A percentile compares a stretch with the other conserved stretches of the same genome.
These are phyloP conservation scores for Teratosphaeria destructans DNA, from an alignment of 2,329 filamentous ascomycete genomes.

Conservation along the genomic window DNA sequence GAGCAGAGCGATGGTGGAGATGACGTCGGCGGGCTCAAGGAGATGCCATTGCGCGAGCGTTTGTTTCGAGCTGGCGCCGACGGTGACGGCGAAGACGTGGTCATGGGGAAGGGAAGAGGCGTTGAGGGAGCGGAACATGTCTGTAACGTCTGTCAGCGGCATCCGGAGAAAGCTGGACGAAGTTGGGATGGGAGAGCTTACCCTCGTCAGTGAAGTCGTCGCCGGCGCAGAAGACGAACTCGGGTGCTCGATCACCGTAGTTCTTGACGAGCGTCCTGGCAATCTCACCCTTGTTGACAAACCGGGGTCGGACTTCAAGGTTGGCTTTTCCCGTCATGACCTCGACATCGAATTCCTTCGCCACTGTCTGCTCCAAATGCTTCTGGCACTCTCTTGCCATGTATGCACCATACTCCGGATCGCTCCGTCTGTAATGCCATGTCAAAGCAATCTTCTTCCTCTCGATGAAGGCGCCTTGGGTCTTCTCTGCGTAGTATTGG, in stretches of 20 bases:
- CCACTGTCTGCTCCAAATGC: slow-evolving; percentile 67
- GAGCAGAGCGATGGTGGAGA: slow-evolving; percentile 35
- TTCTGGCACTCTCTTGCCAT: slow-evolving; percentile 73
- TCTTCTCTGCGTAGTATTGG: slow-evolving; percentile 77
- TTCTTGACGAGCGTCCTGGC: slow-evolving; percentile 69
- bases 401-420: slow-evolving; percentile 72
- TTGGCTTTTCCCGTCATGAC: slow-evolving; percentile 97
- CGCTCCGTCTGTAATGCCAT: slow-evolving; percentile 91
- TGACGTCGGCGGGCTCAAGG: slow-evolving; percentile 77
- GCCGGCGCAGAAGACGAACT: slow-evolving; percentile 83
- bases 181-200: slow-evolving; percentile 27
- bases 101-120: slow-evolving; percentile 46
- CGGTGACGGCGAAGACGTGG: slow-evolving; percentile 80
- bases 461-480: slow-evolving; percentile 88
- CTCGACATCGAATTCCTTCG: slow-evolving; percentile 76
- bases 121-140: slow-evolving; percentile 73
- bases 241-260: slow-evolving; percentile 56
- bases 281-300: slow-evolving; percentile 97
- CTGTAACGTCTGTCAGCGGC: slow-evolving; percentile 26
- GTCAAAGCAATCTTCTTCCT: slow-evolving; percentile 88
- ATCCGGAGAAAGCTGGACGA: slow-evolving; percentile 6
- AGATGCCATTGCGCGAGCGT: slow-evolving; percentile 86
- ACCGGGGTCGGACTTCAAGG: slow-evolving; percentile 88
- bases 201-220: slow-evolving; percentile 98
- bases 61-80: slow-evolving; percentile 84